Base-by-base conservation (phyloP, 2,329 filamentous ascomycete genomes). In the Periconia macrospinosa region DNA sequence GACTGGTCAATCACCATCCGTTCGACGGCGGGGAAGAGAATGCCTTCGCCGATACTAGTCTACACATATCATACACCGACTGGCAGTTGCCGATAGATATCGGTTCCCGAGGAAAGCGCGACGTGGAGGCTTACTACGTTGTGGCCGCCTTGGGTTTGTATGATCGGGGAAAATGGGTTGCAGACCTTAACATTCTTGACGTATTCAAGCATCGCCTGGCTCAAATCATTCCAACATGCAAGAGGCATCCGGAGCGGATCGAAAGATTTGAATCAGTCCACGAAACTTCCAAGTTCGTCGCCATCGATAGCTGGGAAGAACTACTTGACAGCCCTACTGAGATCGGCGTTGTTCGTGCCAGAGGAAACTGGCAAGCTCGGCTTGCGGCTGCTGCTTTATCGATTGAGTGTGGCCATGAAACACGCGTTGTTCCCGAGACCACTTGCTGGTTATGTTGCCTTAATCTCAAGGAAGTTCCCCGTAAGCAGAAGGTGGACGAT, bases 21-120 rank as follows among this genome's bases (percentile, higher is more conserved):
- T 68, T 60, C 41, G 60, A 68, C 45, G 53, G 54, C 1, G 54
- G 53, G 18, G 11, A 47, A 14, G 55, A 61, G 37, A 48, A 66
- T 45, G 42, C 41, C 33, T 68, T 68, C 43, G 3, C 17, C 6
- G 23, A 51, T 9, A 66, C 62, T 1, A 55, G 58, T 0, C 45
- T 68, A 11, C 66, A 67, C 47, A 56, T 68, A 15, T 64, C 56
- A 2, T 59, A 66, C 35, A 64, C 65, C 0, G 55, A 54, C 6
- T 65, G 56, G 35, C 41, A 58, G 23, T 18, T 57, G 1, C 50
- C 63, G 1, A 17, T 63, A 6, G 52, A 54, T 30, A 42, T 52
- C n/a, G 48, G 48, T 5, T 23, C 23, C 6, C 50, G 48, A 11
- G 59, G 57, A 2, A 50, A 45, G 1, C 54, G 50, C 17, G 55